phyloP scores from a whole-genome alignment of 768 basidiomycete species.

The Crassisporium funariophilum region DNA sequence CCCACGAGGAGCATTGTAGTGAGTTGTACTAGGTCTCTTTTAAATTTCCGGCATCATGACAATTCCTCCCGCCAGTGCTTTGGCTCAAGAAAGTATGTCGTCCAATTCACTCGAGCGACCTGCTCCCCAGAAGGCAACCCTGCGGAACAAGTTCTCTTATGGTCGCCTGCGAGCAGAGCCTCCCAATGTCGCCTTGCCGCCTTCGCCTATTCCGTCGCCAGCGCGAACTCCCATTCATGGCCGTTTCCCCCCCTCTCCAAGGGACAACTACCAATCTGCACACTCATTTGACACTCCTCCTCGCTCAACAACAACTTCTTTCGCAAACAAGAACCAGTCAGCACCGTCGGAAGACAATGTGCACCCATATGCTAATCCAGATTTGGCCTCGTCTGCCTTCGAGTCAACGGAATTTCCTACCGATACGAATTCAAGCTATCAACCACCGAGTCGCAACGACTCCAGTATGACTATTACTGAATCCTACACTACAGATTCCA shows the following conservation, averaged over 20 bases:
- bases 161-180: constrained; percentile 39
- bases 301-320: constrained; percentile 20
- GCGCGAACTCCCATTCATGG: constrained; percentile 27
- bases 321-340: constrained; percentile 13
- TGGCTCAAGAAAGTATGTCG: constrained; percentile 64
- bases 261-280: constrained; percentile 10
- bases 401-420: constrained; percentile 31
- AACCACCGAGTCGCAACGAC: constrained; percentile 44
- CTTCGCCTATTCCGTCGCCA: constrained; percentile 33
- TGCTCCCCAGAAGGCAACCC: constrained; percentile 32
- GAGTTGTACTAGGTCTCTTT: constrained; percentile 30
- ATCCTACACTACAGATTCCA: constrained; percentile 28
- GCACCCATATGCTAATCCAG: constrained; percentile 85
- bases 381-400: constrained; percentile 49
- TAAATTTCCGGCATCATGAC: constrained; percentile 7
- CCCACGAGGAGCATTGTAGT: constrained; percentile 62
- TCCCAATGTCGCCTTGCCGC: constrained; percentile 21
- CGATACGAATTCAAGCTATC: constrained; percentile 26
- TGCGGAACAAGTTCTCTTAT: constrained; percentile 47
- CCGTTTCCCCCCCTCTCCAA: constrained; percentile 19
- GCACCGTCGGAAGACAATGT: constrained; percentile 37
- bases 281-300: constrained; percentile 9
- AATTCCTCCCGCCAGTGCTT: constrained; percentile 40
- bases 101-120: constrained; percentile 50
- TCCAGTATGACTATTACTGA: constrained; percentile 56